Base-by-base conservation (phyloP, 2,329 filamentous ascomycete species). In the Trichoderma gracile region DNA sequence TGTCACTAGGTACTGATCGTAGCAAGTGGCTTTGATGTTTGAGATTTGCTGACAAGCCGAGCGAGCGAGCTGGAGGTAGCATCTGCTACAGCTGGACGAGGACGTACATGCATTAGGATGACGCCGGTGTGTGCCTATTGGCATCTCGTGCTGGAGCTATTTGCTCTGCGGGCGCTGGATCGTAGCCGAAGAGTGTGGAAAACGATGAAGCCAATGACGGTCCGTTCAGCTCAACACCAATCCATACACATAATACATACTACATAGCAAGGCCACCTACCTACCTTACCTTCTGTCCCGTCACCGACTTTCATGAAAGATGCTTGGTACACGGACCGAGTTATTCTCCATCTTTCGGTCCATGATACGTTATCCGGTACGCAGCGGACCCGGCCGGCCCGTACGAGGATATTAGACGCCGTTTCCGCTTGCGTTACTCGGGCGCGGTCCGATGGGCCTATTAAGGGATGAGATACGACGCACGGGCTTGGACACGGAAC, bases 401-500 rank as follows among this genome's bases (percentile, higher is more conserved):
- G 33, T 38, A 38, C 5, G 12, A 38, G 33, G 33, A 14, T 5
- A 38, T 38, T 38, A 38, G 33, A 38, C 46, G 40, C 33, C 14
- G 23, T 42, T 40, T 21, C 33, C 33, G 33, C 33, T 38, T 38
- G 33, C 5, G 30, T 42, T 42, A 7, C 21, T 27, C 42, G 21
- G 19, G 46, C 17, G 50, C 57, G 56, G 43, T 40, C 45, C 43
- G 56, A 54, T 23, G 19, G 25, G 15, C 52, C 45, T 40, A 49
- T 25, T 49, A 49, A 40, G 45, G 56, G 30, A 59, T 49, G 56
- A 59, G 43, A 47, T 59, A 49, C 56, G 56, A 59, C 56, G 33
- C 33, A 38, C 33, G 33, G 33, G 3, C 33, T 38, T 38, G 15
- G n/a, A 33, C 19, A 58, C 9, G 55, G 15, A 33, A 58, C 23